A percentile compares a stretch with the other conserved stretches of the same genome.
Conservation (phyloP, 768 basidiomycete genomes). For the Glaciozyma martinii region DNA sequence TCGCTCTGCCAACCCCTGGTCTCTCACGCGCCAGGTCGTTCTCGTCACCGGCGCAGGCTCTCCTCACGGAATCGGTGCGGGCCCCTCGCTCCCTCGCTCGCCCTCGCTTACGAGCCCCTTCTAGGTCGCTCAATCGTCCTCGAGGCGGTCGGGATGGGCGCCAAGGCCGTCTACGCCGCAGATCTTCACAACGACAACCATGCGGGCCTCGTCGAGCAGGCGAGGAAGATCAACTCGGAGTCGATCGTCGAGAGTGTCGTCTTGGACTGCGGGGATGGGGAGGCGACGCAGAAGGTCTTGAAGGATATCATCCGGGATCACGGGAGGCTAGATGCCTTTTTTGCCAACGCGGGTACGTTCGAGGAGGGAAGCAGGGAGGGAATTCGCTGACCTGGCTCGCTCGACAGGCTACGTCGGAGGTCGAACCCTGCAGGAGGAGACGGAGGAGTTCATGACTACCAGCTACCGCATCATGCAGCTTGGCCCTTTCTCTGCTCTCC, state of each 20-base stretch:
- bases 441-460: not conserved
- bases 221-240: not conserved
- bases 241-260: not conserved
- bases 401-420: not conserved
- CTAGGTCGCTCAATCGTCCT: not conserved
- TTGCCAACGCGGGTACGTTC: not conserved
- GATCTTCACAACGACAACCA: not conserved
- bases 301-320: not conserved
- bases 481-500: not conserved
- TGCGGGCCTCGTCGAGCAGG: not conserved
- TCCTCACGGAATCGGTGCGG: not conserved
- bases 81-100: no score
- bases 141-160: not conserved
- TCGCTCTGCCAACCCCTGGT: no score
- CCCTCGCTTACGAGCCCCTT: not conserved
- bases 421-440: not conserved
- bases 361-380: no score
- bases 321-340: not conserved
- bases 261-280: not conserved
- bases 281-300: not conserved
- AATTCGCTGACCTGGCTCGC: no score
- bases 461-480: not conserved
- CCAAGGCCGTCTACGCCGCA: not conserved
- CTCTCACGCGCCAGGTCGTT: no score
- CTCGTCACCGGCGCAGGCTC: no score